A percentile compares a stretch with the other conserved stretches of the same genome.
These are phyloP conservation scores for Oryza brachyantha DNA, from an alignment of 176 grass and related monocot species.

Conservation along the genomic window DNA sequence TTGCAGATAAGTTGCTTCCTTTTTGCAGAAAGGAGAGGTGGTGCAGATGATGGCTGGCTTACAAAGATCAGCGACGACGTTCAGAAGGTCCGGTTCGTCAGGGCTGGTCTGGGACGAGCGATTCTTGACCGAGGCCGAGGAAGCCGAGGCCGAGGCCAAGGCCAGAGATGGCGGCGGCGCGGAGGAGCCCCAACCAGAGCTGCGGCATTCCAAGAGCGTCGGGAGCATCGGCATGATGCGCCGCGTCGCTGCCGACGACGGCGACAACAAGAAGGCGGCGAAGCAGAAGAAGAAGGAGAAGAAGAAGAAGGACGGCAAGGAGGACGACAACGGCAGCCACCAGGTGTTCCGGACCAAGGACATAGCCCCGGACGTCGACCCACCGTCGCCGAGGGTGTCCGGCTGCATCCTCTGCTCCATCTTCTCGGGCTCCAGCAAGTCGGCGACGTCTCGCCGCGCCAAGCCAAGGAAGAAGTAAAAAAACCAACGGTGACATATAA, in stretches of 20 bases:
- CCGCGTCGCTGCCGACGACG: not conserved
- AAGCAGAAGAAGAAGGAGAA: slow-evolving; percentile 22
- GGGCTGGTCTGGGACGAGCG: slow-evolving; percentile 78
- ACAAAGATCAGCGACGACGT: slow-evolving; percentile 80
- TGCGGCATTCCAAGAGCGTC: slow-evolving; percentile 64
- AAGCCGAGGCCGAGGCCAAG: slow-evolving; percentile 23
- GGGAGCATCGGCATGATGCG: slow-evolving; percentile 52
- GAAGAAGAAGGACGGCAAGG: slow-evolving; percentile 29
- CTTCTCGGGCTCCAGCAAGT: slow-evolving; percentile 33
- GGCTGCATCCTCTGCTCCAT: slow-evolving; percentile 74
- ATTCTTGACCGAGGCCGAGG: slow-evolving; percentile 60
- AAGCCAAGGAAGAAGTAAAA: slow-evolving; percentile 41
- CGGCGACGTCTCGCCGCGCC: not conserved
- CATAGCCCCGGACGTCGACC: slow-evolving; percentile 62
- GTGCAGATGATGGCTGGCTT: slow-evolving; percentile 71
- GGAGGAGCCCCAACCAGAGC: slow-evolving; percentile 37
- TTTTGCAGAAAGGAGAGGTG: slow-evolving; percentile 8
- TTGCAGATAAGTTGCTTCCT: slow-evolving; percentile 33
- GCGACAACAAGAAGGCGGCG: slow-evolving; percentile 15
- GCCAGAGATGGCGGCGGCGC: not conserved
- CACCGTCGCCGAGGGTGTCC: slow-evolving; percentile 68
- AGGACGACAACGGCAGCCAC: slow-evolving; percentile 7
- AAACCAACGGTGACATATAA: not conserved
- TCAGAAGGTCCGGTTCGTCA: slow-evolving; percentile 83
- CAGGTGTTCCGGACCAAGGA: slow-evolving; percentile 61